A percentile compares a stretch with the other conserved stretches of the same genome.
Conservation (phyloP, 2,329 filamentous ascomycete genomes). For the Phialemonium atrogriseum region DNA sequence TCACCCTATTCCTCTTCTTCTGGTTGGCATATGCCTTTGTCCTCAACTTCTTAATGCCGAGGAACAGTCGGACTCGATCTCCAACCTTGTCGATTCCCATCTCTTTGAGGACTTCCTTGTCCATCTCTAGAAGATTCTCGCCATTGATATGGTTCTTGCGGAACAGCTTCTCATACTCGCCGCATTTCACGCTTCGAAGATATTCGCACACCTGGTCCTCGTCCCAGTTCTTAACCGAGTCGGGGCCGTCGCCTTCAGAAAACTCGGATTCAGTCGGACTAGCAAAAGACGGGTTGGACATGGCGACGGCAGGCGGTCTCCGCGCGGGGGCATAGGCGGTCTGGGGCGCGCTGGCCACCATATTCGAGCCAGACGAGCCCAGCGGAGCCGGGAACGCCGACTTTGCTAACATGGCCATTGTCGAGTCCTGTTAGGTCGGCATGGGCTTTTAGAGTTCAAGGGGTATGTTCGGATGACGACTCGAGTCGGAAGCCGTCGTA, state of each 20-base stretch:
- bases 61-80: conserved; percentile 84
- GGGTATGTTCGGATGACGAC: no score
- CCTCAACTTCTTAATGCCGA: conserved; percentile 75
- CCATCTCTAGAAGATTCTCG: conserved; percentile 92
- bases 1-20: conserved; percentile 79
- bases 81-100: conserved; percentile 98
- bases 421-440: conserved; percentile 7
- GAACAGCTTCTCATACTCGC: conserved; percentile 88
- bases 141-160: conserved; percentile 93
- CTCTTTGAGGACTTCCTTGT: conserved; percentile 91
- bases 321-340: conserved; percentile 42
- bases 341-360: conserved; percentile 38
- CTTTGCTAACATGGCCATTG: conserved; percentile 75
- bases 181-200: conserved; percentile 82
- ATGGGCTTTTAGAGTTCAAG: no score
- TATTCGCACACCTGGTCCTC: conserved; percentile 90
- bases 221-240: conserved; percentile 78
- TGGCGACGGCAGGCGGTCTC: conserved; percentile 40
- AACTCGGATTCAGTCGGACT: conserved; percentile 92
- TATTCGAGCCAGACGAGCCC: conserved; percentile 32
- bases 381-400: conserved; percentile 56
- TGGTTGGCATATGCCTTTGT: conserved; percentile 69
- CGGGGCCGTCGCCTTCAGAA: conserved; percentile 69
- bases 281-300: conserved; percentile 51
- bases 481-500: no score